phyloP scores from a whole-genome alignment of 345 rosid species.

The Linum usitatissimum region DNA sequence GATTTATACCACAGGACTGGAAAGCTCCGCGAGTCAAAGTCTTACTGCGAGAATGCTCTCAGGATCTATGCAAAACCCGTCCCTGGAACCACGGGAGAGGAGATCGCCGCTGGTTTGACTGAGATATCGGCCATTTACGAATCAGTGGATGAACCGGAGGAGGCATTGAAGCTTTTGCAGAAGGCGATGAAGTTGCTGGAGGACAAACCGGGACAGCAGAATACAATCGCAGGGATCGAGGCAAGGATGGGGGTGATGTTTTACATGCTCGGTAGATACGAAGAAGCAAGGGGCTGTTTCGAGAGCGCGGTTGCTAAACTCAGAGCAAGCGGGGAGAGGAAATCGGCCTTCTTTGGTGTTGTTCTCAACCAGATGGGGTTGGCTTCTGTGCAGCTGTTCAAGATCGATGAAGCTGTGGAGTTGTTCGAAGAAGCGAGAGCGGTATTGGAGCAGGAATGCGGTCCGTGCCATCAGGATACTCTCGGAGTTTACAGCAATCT shows the following conservation, averaged over 20 bases:
- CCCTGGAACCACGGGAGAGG: conserved; percentile 91
- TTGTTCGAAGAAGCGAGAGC: conserved; percentile 87
- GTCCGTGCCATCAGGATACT: conserved; percentile 95
- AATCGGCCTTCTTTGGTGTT: conserved; percentile 92
- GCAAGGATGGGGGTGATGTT: conserved; percentile 98
- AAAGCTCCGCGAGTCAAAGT: conserved; percentile 85
- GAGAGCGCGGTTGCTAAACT: conserved; percentile 80
- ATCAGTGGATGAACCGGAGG: conserved; percentile 97
- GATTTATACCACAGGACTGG: conserved; percentile 95
- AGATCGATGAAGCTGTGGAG: conserved; percentile 92
- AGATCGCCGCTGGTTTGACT: conserved; percentile 76
- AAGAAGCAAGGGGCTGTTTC: conserved; percentile 78
- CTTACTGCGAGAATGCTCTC: conserved; percentile 85
- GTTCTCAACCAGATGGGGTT: conserved; percentile 98
- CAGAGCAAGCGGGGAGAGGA: conserved; percentile 83
- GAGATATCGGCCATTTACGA: conserved; percentile 94
- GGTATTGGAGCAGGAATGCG: conserved; percentile 82
- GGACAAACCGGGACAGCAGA: conserved; percentile 97
- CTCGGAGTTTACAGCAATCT: conserved; percentile 94
- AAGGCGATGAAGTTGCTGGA: conserved; percentile 89
- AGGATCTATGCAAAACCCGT: conserved; percentile 90
- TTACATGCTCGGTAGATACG: conserved; percentile 78
- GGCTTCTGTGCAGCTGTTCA: conserved; percentile 95
- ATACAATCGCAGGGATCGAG: conserved; percentile 90
- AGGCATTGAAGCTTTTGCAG: conserved; percentile 87